Evolutionary conservation across 495 filamentous ascomycete species (phyloP).

Genomic region (Lasiosphaeria miniovina): DNA sequence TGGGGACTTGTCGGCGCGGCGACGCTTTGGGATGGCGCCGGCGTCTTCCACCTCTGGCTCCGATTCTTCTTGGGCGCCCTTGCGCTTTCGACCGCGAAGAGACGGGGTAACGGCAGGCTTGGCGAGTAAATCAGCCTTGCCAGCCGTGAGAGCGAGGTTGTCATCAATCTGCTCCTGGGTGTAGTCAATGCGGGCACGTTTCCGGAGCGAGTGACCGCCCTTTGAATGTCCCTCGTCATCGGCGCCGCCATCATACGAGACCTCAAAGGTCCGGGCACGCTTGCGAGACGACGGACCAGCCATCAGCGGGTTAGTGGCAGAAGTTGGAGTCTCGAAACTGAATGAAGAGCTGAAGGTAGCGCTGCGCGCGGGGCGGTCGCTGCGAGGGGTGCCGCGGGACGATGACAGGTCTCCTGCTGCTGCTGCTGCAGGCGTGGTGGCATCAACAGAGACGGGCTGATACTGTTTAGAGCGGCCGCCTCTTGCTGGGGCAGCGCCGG

Average conservation of each 20-base stretch:
- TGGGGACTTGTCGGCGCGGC: constrained; percentile 30
- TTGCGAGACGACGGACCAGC: constrained; percentile 21
- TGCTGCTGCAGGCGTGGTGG: not conserved
- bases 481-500: constrained; percentile 17
- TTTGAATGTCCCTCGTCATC: constrained; percentile 38
- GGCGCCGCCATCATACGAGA: constrained; percentile 22
- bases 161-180: constrained; percentile 44
- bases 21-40: constrained; percentile 17
- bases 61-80: constrained; percentile 23
- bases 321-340: constrained; percentile 29
- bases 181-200: constrained; percentile 46
- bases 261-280: constrained; percentile 37
- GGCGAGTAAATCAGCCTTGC: constrained; percentile 2
- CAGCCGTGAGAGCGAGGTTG: constrained; percentile 10
- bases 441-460: not conserved
- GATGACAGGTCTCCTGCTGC: constrained; percentile 5
- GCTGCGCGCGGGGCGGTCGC: constrained; percentile 25
- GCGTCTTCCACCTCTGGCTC: constrained; percentile 29
- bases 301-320: constrained; percentile 25
- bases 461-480: constrained; percentile 16
- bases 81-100: constrained; percentile 30
- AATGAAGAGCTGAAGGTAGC: constrained; percentile 27
- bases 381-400: constrained; percentile 17
- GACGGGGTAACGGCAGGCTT: constrained; percentile 26
- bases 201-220: constrained; percentile 49